These are phyloP conservation scores for Phellopilus nigrolimitatus DNA, from an alignment of 1,284 basidiomycete genomes.

Conservation along the genomic window DNA sequence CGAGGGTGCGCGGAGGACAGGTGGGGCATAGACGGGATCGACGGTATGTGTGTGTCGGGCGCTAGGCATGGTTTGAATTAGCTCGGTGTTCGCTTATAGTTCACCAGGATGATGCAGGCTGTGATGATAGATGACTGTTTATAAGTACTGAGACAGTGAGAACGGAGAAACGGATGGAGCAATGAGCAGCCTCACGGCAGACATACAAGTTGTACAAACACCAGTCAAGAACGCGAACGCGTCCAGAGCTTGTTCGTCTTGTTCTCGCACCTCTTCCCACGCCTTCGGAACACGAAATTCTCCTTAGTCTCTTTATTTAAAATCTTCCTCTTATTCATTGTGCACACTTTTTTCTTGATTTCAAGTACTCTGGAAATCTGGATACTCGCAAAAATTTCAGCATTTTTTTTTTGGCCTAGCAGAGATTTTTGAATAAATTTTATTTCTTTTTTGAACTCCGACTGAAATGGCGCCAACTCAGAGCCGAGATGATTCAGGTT, in stretches of 20 bases:
- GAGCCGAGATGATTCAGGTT: background rate
- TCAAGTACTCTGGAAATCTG: no score
- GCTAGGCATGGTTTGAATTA: conserved; percentile 9
- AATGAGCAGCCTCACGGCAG: background rate
- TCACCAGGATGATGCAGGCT: background rate
- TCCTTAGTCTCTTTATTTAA: background rate
- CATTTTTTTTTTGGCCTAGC: background rate
- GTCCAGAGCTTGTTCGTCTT: conserved; percentile 7
- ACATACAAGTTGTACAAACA: no score
- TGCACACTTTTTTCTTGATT: no score
- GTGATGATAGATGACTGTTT: background rate
- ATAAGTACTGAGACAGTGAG: background rate
- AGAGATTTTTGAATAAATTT: background rate
- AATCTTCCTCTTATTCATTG: background rate
- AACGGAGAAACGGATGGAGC: background rate
- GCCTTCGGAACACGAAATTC: background rate
- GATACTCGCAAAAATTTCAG: no score
- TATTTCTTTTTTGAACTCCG: conserved; percentile 5
- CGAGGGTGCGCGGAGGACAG: conserved; percentile 61
- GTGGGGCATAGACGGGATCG: conserved; percentile 50
- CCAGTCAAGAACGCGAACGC: conserved; percentile 18
- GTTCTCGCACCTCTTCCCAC: no score
- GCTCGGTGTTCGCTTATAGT: background rate
- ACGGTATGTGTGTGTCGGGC: conserved; percentile 29
- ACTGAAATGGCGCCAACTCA: conserved; percentile 3